Evolutionary conservation across 1,139 yeast species (phyloP), one percentile per base, ranked within the genome.

Genomic region (Kodamaea alishanica): DNA sequence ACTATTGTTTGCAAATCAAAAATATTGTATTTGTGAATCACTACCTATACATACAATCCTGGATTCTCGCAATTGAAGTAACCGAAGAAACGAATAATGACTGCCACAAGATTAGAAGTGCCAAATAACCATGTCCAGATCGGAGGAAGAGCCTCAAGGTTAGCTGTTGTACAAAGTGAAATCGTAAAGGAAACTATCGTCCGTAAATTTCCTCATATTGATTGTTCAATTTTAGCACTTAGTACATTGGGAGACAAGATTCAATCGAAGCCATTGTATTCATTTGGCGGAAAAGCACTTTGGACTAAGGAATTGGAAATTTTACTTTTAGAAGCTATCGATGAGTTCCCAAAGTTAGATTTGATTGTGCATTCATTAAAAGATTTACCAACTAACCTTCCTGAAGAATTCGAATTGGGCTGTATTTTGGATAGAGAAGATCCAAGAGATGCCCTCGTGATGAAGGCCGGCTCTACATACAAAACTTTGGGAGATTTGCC

Each of bases 281-380:
- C 96, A 6, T 92, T 92, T 64, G 97, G 97, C 28, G 98, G 98
- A 24, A 92, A 92, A 60, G 81, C 96, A 0, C 65, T 92, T 32
- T 92, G 98, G 98, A 92, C 98, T 8, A 86, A 88, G 56, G 98
- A 92, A 61, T 72, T 92, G 45, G 98, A 92, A 62, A 83, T 81
- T 26, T 67, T 89, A 40, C 67, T 92, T 40, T 70, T 85, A 48
- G 76, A 75, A 46, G 67, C 75, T 37, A 67, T 81, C 30, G 88
- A 79, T n/a, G 72, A 67, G 37, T 79, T 72, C 49, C 86, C 87
- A 40, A 69, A 79, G 57, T 71, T 92, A 39, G 97, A 92, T 60
- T 67, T 92, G 62, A 84, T 92, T 55, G 97, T 92, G 30, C 98
- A 92, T 61, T 86, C 96, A 3, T 72, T 92, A 50, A 92, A 92